Base-by-base conservation (phyloP, 345 rosid species). In the Populus euphratica region DNA sequence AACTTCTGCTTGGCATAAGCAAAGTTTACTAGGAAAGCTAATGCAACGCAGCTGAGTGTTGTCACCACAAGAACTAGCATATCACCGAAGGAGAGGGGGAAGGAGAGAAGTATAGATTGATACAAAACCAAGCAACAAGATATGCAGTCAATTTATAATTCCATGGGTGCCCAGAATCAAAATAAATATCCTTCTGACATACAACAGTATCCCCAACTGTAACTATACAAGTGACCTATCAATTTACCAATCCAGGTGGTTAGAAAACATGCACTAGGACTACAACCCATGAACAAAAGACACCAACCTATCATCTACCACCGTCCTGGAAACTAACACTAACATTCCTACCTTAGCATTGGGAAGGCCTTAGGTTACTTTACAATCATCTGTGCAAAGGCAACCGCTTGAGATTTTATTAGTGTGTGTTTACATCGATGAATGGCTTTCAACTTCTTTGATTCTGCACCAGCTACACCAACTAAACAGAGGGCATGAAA, bases 221-320 rank as follows among this genome's bases (percentile, higher is more conserved):
- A 68, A 77, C 86, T 83, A 75, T 86, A 83, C 86, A 81, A 16
- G 70, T 52, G 61, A 65, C 73, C 85, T 72, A 72, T 63, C 81
- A 74, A 75, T 71, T 70, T 61, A 68, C 63, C 50, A 63, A 47
- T 52, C 68, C 65, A 18, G 77, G 67, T 65, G 81, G 84, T 84
- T 78, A 80, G 77, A 77, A 62, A 59, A 44, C 43, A 70, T 77
- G 56, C 39, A 68, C 80, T 80, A 80, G 25, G 64, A 69, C 73
- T 68, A 68, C 70, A 80, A 52, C 39, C 64, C 63, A 50, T 70
- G 6, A 69, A 65, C 76, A 52, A 71, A 36, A 39, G 74, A 41
- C 73, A 70, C 76, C 63, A 29, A 74, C 69, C 84, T 70, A 71
- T 49, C 56, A 29, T 65, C 69, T 65, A 65, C 21, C 41, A 73